Percentiles rank a stretch among this genome's conserved stretches.
These are phyloP conservation scores for Claviceps cyperi DNA, from an alignment of 2,329 filamentous ascomycete genomes.

Conservation along the genomic window DNA sequence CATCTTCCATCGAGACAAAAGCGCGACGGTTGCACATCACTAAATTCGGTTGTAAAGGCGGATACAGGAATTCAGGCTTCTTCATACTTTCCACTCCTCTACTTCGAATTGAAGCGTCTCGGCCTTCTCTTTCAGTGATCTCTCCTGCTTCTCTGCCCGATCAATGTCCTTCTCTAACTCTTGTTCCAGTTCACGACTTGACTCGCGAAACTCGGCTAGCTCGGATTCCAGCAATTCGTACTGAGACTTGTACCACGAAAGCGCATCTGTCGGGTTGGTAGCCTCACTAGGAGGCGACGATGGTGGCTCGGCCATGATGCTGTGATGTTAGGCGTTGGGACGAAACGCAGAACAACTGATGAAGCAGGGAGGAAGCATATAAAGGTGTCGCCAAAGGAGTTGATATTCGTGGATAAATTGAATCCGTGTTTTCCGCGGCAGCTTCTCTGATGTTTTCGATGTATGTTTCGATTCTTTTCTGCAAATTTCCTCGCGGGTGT, in stretches of 20 bases:
- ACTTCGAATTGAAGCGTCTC: constrained; percentile 78
- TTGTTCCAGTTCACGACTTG: constrained; percentile 83
- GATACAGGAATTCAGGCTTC: too few relatives aligned
- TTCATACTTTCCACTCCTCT: constrained; percentile 89
- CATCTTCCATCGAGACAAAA: not conserved
- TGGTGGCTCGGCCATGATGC: constrained; percentile 41
- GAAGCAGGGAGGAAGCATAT: not conserved
- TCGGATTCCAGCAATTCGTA: constrained; percentile 88
- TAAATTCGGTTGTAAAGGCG: too few relatives aligned
- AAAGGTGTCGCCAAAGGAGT: not conserved
- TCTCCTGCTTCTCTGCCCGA: constrained; percentile 84
- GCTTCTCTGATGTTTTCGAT: not conserved
- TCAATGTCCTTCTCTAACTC: constrained; percentile 96
- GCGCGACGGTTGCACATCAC: too few relatives aligned
- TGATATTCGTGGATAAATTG: not conserved
- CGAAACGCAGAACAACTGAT: not conserved
- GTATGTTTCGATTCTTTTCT: not conserved
- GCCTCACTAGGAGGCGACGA: constrained; percentile 46
- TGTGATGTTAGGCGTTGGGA: not conserved
- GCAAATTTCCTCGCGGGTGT: not conserved
- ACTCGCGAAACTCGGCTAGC: constrained; percentile 83
- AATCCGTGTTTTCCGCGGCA: not conserved
- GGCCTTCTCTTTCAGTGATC: constrained; percentile 71
- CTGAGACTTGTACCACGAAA: constrained; percentile 90
- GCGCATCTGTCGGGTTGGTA: constrained; percentile 52